phyloP scores from a whole-genome alignment of 75 land plant genomes.

The Picea glauca region DNA sequence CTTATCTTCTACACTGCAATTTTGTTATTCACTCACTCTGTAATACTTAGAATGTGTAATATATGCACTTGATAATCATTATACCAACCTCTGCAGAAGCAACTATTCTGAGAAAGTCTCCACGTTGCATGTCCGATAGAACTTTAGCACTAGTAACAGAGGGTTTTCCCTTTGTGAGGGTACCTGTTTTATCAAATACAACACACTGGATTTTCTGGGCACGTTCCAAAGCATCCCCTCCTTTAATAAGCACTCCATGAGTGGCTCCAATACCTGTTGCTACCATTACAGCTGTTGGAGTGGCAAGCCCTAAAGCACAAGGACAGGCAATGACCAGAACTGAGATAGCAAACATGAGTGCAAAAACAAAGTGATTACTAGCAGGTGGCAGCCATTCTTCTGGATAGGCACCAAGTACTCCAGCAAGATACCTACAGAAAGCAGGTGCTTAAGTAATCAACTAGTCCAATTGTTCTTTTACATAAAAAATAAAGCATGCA shows the following conservation, averaged over 20 bases:
- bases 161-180: slow-evolving; percentile 91
- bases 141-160: slow-evolving; percentile 67
- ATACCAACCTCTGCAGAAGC: slow-evolving; percentile 91
- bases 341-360: slow-evolving; percentile 90
- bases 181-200: slow-evolving; percentile 96
- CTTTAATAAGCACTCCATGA: slow-evolving; percentile 90
- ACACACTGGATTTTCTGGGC: slow-evolving; percentile 92
- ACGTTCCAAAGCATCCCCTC: slow-evolving; percentile 91
- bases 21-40: neutral
- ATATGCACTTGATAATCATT: neutral
- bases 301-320: slow-evolving; percentile 94
- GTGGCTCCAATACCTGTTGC: slow-evolving; percentile 95
- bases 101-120: slow-evolving; percentile 75
- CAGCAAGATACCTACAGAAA: slow-evolving; percentile 74
- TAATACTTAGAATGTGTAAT: neutral
- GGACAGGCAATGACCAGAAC: slow-evolving; percentile 92
- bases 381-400: slow-evolving; percentile 73
- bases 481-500: neutral
- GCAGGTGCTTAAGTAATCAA: neutral
- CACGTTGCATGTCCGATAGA: slow-evolving; percentile 58
- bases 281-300: slow-evolving; percentile 99
- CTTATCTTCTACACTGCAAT: neutral
- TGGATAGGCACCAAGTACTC: slow-evolving; percentile 57
- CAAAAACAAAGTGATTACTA: slow-evolving; percentile 79
- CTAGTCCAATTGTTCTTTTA: neutral